These are phyloP conservation scores for Fusarium redolens DNA, from an alignment of 2,329 filamentous ascomycete genomes.

Conservation along the genomic window DNA sequence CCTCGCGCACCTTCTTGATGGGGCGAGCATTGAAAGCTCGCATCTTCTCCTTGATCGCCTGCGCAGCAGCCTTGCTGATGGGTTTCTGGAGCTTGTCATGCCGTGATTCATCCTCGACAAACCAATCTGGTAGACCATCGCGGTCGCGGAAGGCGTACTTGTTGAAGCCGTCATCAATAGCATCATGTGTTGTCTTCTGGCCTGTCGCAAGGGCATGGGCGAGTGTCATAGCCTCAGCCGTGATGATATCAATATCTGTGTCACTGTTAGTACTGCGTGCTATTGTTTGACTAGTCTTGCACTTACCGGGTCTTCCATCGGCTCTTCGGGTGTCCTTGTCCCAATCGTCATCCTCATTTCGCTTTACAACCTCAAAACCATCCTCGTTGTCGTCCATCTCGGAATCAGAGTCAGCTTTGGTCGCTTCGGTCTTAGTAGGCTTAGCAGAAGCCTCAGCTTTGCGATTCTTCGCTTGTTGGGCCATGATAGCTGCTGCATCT, in stretches of 20 bases:
- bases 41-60: slow-evolving; percentile 93
- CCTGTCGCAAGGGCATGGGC: slow-evolving; percentile 92
- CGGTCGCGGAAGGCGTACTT: slow-evolving; percentile 90
- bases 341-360: slow-evolving; percentile 67
- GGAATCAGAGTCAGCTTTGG: slow-evolving; percentile 44
- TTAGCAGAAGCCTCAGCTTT: slow-evolving; percentile 31
- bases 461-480: slow-evolving; percentile 43
- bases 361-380: slow-evolving; percentile 73
- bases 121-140: slow-evolving; percentile 96
- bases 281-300: background rate
- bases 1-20: slow-evolving; percentile 99
- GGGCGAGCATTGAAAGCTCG: slow-evolving; percentile 93
- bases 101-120: slow-evolving; percentile 88
- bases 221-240: slow-evolving; percentile 98
- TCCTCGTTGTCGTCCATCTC: slow-evolving; percentile 56
- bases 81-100: slow-evolving; percentile 89
- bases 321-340: slow-evolving; percentile 72
- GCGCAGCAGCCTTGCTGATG: slow-evolving; percentile 89
- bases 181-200: slow-evolving; percentile 79
- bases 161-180: slow-evolving; percentile 94
- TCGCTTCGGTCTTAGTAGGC: slow-evolving; percentile 26
- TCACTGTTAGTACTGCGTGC: slow-evolving; percentile 1
- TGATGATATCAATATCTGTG: slow-evolving; percentile 94
- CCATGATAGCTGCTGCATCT: slow-evolving; percentile 45
- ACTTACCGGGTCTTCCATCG: slow-evolving; percentile 71